A percentile compares a stretch with the other conserved stretches of the same genome.
Conservation (phyloP, 441 rosid genomes). For the Bruguiera hainesii region DNA sequence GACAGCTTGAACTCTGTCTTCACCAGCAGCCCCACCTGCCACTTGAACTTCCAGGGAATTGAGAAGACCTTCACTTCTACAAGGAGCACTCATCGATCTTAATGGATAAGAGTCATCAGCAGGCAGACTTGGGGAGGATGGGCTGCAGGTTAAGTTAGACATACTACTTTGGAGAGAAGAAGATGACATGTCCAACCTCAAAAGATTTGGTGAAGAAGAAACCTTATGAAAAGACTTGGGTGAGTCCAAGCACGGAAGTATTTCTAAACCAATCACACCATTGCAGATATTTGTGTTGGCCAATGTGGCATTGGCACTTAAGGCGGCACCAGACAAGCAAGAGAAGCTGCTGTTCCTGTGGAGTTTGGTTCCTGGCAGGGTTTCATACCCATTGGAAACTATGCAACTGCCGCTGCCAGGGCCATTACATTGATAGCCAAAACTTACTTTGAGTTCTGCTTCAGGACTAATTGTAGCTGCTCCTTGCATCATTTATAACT, state of each 20-base stretch:
- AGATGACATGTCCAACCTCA: conserved; percentile 74
- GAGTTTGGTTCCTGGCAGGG: conserved; percentile 36
- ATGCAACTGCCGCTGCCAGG: conserved; percentile 19
- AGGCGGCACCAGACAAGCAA: conserved; percentile 88
- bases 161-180: conserved; percentile 75
- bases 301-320: conserved; percentile 90
- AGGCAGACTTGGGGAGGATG: conserved; percentile 50
- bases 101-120: conserved; percentile 57
- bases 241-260: conserved; percentile 82
- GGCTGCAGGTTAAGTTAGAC: conserved; percentile 79
- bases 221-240: conserved; percentile 78
- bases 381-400: conserved; percentile 35
- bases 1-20: conserved; percentile 95
- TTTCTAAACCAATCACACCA: conserved; percentile 79
- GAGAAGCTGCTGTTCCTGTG: conserved; percentile 69
- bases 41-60: conserved; percentile 75
- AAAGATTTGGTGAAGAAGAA: conserved; percentile 66
- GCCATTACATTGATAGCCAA: conserved; percentile 77
- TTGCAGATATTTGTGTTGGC: conserved; percentile 93
- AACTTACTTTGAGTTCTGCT: conserved; percentile 78
- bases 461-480: conserved; percentile 38
- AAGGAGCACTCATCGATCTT: conserved; percentile 46
- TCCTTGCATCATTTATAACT: conserved; percentile 44
- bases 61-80: conserved; percentile 65
- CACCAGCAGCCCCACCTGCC: conserved; percentile 99